phyloP scores from a whole-genome alignment of 2,329 filamentous ascomycete species.

The Rachicladosporium sp. region DNA sequence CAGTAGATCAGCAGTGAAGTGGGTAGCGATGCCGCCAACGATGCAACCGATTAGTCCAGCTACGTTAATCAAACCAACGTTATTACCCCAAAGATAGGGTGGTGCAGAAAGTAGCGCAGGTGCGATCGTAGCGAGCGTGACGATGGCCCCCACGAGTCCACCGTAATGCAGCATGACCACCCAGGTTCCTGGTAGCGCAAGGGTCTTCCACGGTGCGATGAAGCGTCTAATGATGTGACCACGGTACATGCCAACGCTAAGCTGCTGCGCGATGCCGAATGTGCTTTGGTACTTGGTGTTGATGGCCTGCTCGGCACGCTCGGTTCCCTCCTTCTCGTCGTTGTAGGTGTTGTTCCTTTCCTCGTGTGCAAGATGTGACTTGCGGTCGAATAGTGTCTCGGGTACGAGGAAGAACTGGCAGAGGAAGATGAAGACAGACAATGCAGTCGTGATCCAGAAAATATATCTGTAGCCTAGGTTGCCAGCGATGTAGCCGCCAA shows the following conservation, averaged over 20 bases:
- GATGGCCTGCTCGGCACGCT: conserved; percentile 10
- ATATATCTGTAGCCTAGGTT: conserved; percentile 25
- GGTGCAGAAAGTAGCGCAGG: conserved; percentile 26
- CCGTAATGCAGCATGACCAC: conserved; percentile 31
- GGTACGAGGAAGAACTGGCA: conserved; percentile 27
- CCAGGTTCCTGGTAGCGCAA: conserved; percentile 30
- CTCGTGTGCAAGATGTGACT: conserved; percentile 12
- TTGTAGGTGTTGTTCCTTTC: conserved; percentile 5
- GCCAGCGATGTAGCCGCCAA: conserved; percentile 30
- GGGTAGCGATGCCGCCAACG: conserved; percentile 26
- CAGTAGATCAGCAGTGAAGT: conserved; percentile 25
- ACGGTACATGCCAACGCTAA: conserved; percentile 25
- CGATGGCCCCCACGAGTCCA: conserved; percentile 29
- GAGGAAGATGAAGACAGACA: conserved; percentile 22
- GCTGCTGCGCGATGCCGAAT: conserved; percentile 25
- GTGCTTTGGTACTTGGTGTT: conserved; percentile 11
- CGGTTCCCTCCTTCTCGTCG: conserved; percentile 13
- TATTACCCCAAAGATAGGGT: conserved; percentile 30
- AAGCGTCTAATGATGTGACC: conserved; percentile 24
- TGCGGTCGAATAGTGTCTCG: conserved; percentile 29
- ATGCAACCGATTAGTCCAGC: conserved; percentile 27
- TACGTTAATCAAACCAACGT: conserved; percentile 27
- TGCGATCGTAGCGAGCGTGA: conserved; percentile 27
- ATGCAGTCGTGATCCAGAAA: conserved; percentile 30
- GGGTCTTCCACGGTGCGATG: conserved; percentile 25